Evolutionary conservation across 2,329 filamentous ascomycete species (phyloP), one percentile per base, ranked within the genome.

Genomic region (Pleurostoma richardsiae): DNA sequence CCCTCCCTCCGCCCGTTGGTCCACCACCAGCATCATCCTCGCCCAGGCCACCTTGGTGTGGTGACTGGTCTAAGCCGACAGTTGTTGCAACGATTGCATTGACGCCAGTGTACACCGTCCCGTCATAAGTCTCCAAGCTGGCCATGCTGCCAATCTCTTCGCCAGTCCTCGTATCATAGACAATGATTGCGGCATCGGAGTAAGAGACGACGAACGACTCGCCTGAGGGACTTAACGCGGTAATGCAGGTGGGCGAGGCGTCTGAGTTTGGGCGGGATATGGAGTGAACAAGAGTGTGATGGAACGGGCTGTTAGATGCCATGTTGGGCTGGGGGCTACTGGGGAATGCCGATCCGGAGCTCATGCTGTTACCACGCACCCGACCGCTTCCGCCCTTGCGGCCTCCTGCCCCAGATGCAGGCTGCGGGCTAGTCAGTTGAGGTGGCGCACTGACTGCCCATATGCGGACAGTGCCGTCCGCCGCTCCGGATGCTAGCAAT

Each of bases 391-490:
- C 72, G 2, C 71, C 63, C 40, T 47, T 45, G 26, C 47, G 70
- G 67, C 44, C 88, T 79, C 56, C 88, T 77, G 39, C 79, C 60
- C 44, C 69, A 68, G 29, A 72, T 67, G 29, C 83, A 8, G 85
- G 83, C 56, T 90, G 86, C 6, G 90, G 90, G 8, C 90, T 92
- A 30, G 85, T 85, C 44, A 90, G 70, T 58, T 95, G 90, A 6
- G 92, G 92, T 29, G 94, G 92, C 31, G 90, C 83, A 59, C 89
- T 96, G 50, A 97, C 86, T 26, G 91, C 89, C 94, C 94, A 99
- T 26, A 99, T 81, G 56, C 95, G 88, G 49, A 97, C 86, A 4
- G 84, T 88, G 7, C 92, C 92, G 62, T 99, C 94, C 6, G 94
- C 90, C 5, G 86, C 88, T 40, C 94, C 94, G 5, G 91, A 95